Evolutionary conservation across 352 stramenopile species (phyloP).

Genomic region (Globisporangium camurandrum): DNA sequence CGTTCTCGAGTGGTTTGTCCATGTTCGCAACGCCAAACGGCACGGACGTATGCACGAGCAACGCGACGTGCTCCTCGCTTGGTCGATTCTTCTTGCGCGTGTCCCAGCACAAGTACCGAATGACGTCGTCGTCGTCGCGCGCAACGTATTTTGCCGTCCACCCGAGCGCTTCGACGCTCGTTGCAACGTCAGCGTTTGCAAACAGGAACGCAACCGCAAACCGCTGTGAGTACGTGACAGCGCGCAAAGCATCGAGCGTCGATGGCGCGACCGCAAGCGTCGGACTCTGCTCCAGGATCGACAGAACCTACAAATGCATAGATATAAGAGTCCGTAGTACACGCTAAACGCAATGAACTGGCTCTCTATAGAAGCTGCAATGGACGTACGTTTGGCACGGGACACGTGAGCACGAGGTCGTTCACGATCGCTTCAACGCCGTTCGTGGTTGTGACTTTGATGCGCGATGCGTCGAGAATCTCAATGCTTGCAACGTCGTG

Average conservation of each 20-base stretch:
- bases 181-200: conserved; percentile 26
- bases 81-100: conserved; percentile 47
- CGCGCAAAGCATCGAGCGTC: conserved; percentile 28
- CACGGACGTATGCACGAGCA: conserved; percentile 67
- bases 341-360: background rate
- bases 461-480: conserved; percentile 34
- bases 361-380: background rate
- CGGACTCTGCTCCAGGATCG: conserved; percentile 43
- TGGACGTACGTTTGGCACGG: conserved; percentile 37
- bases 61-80: conserved; percentile 12
- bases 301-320: conserved; percentile 19
- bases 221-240: conserved; percentile 56
- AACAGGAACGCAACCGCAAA: conserved; percentile 65
- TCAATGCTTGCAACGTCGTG: conserved; percentile 44
- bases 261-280: conserved; percentile 21
- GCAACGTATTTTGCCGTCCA: conserved; percentile 66
- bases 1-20: conserved; percentile 40
- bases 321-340: background rate
- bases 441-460: conserved; percentile 33
- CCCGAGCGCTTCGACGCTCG: conserved; percentile 28
- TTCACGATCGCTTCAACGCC: conserved; percentile 47
- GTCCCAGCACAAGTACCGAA: conserved; percentile 77
- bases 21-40: conserved; percentile 50
- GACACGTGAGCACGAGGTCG: conserved; percentile 64
- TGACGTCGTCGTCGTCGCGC: conserved; percentile 41